phyloP scores from a whole-genome alignment of 2,329 filamentous ascomycete species.

The Zymoseptoria ardabiliae region DNA sequence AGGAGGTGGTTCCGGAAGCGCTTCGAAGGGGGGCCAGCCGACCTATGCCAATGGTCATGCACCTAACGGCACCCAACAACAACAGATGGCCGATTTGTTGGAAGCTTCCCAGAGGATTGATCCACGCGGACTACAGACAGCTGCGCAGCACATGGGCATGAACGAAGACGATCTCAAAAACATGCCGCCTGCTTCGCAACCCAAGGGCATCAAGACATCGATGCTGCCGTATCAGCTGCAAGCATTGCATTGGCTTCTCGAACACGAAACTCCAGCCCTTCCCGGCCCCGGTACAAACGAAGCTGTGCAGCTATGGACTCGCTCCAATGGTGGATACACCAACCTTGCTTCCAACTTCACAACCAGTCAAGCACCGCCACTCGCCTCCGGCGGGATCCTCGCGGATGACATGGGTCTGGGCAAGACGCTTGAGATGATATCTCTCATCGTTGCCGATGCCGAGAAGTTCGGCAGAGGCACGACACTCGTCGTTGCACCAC shows the following conservation, averaged over 20 bases:
- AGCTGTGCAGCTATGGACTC: constrained; percentile 70
- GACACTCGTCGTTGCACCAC: constrained; percentile 73
- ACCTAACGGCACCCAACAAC: constrained; percentile 12
- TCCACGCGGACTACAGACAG: constrained; percentile 55
- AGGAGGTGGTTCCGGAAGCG: constrained; percentile 6
- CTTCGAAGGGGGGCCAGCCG: constrained; percentile 1
- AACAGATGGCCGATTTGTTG: constrained; percentile 57
- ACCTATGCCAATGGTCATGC: constrained; percentile 14
- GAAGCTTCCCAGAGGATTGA: constrained; percentile 60
- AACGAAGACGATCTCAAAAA: constrained; percentile 62
- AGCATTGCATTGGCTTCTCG: constrained; percentile 73
- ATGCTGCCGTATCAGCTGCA: constrained; percentile 75
- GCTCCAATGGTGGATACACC: constrained; percentile 39
- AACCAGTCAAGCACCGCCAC: constrained; percentile 47
- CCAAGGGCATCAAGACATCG: constrained; percentile 54
- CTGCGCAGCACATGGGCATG: constrained; percentile 62
- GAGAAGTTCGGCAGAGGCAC: constrained; percentile 40
- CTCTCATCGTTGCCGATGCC: constrained; percentile 58
- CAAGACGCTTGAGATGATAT: constrained; percentile 81
- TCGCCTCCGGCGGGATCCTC: constrained; percentile 75
- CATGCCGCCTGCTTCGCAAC: constrained; percentile 67
- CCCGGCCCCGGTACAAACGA: constrained; percentile 54
- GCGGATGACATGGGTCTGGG: constrained; percentile 91
- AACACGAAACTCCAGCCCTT: constrained; percentile 63
- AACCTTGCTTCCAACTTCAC: constrained; percentile 68